Evolutionary conservation across 768 basidiomycete species (phyloP).

Genomic region (Serendipita sp.): DNA sequence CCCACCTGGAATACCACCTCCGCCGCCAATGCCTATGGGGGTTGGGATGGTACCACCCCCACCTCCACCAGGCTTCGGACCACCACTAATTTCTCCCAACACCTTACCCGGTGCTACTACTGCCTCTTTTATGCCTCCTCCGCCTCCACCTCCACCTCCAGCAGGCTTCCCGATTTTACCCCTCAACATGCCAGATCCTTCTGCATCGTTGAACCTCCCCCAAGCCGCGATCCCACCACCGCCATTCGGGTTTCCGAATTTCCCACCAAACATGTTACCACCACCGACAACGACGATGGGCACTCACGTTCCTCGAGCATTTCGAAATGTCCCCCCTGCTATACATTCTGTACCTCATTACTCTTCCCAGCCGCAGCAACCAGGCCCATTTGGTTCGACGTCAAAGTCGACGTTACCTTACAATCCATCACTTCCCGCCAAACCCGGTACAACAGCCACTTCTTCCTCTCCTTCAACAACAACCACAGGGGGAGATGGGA

Average conservation of each 20-base stretch:
- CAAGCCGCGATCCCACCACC: constrained; percentile 8
- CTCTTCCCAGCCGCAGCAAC: constrained; percentile 12
- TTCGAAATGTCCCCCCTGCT: not conserved
- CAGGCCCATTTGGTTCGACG: constrained; percentile 18
- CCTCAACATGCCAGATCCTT: constrained; percentile 12
- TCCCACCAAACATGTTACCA: constrained; percentile 16
- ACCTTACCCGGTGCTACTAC: constrained; percentile 9
- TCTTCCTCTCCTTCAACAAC: constrained; percentile 22
- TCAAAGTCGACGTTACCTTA: constrained; percentile 55
- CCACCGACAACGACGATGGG: constrained; percentile 12
- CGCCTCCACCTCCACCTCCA: constrained; percentile 8
- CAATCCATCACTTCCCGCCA: constrained; percentile 11
- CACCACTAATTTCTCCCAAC: constrained; percentile 20
- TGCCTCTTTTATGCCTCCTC: constrained; percentile 2
- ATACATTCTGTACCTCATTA: constrained; percentile 17
- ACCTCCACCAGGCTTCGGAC: constrained; percentile 15
- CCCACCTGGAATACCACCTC: constrained; percentile 6
- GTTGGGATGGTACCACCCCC: constrained; percentile 11
- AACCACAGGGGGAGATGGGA: constrained; percentile 8
- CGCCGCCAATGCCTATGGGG: constrained; percentile 3
- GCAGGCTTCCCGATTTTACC: constrained; percentile 14
- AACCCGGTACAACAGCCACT: constrained; percentile 15
- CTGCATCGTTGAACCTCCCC: constrained; percentile 11
- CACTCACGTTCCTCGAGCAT: not conserved
- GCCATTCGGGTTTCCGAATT: constrained; percentile 17